Base-by-base conservation (phyloP, 352 stramenopile species). In the Pythium dissotocum region DNA sequence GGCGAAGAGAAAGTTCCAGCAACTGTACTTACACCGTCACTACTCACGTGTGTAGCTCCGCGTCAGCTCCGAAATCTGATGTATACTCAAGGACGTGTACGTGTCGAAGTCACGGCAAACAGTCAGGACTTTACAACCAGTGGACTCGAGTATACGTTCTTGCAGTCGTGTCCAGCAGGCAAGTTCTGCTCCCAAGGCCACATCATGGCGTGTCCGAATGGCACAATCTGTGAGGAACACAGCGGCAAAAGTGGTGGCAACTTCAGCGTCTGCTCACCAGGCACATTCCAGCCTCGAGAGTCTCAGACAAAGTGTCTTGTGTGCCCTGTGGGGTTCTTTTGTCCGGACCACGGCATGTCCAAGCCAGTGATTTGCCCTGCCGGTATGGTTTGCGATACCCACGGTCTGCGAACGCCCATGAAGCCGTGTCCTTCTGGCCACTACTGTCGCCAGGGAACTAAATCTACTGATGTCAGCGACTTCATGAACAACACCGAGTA, bases 301-400 rank as follows among this genome's bases (percentile, higher is more conserved):
- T 86, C 80, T 14, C 83, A 97, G 70, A 49, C 33, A 0, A 63
- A 66, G 18, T 99, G 97, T 64, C 70, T 99, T 13, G 65, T 58
- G 4, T 99, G 97, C 59, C 96, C 97, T 1, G 77, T 99, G 28
- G 97, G 97, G 0, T 99, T 91, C 70, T 95, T 93, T 42, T 99
- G 97, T 57, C 95, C 97, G 0, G 83, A 97, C 62, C 85, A 89
- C 69, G 97, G 97, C 9, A 83, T 98, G 62, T 55, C 78, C 16
- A 91, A 93, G 61, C 96, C 97, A 1, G 26, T 98, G 1, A 40
- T 98, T 24, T 99, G 97, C 64, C 90, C 87, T 12, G 78, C 90
- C 26, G 97, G 97, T 0, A 92, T 88, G 71, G 95, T 99, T 33
- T 99, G 97, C 69, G 88, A 98, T 66, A 77, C 79, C 12, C 79